Evolutionary conservation across 2,329 filamentous ascomycete genomes (phyloP), one percentile per base, ranked within the genome.

Genomic region (Aspergillus japonicus): DNA sequence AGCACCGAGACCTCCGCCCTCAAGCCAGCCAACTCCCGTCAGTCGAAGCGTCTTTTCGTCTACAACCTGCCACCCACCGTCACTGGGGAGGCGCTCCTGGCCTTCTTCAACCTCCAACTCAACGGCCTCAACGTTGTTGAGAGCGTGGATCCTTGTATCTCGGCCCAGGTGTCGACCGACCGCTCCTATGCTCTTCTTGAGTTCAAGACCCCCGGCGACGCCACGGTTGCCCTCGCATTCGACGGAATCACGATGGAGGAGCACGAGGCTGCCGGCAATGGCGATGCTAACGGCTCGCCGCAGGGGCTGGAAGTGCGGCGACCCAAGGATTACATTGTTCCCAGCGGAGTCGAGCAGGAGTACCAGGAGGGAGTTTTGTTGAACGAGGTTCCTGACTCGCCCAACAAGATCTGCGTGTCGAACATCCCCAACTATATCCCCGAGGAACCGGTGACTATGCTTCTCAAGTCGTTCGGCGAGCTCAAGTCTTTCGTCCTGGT

Each of bases 241-340:
- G 92, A 98, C 68, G 93, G 94, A 31, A 92, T 95, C 62, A 84
- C 85, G 8, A 97, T 98, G 90, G 89, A 91, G 63, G 86, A 90
- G 4, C 85, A 87, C 56, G 86, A 89, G 65, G 77, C 81, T 26
- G 59, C 56, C 11, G 61, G 55, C 11, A 62, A 63, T 24, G 63
- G 81, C 12, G 78, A 79, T 23, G 76, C 82, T 31, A 85, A 87
- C 55, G 85, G 82, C 31, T 74, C 79, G 11, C 80, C 80, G 3
- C 80, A 81, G 65, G 81, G 77, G 6, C 82, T 98, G 44, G 83
- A 87, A 39, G 92, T 98, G 67, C 87, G 88, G 64, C 87, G 95
- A 50, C 96, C 96, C 47, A 97, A 96, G 79, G 95, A 99, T 75
- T 99, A 98, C 76, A 96, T 98, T 68, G 92, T 96, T 56, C 94